phyloP scores from a whole-genome alignment of 164 flowering plant species.

The Vitis riparia region DNA sequence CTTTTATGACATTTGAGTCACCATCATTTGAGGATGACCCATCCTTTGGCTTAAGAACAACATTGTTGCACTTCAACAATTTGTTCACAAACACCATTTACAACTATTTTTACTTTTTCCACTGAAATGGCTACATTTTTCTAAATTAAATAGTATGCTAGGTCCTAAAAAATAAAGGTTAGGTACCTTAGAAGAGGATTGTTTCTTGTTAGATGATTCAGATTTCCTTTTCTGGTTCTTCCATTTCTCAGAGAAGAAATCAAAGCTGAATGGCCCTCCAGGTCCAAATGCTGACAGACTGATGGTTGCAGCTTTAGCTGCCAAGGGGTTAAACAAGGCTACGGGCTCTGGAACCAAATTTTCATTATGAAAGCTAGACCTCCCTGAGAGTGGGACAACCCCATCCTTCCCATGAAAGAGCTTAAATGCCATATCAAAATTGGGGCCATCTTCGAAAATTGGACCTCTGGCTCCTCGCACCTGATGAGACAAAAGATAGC shows the following conservation, averaged over 20 bases:
- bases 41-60: too few relatives aligned
- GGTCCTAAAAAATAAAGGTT: background rate
- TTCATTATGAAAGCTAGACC: constrained; percentile 22
- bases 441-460: constrained; percentile 85
- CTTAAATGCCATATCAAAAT: constrained; percentile 64
- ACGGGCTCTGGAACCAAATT: constrained; percentile 25
- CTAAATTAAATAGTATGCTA: background rate
- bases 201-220: constrained; percentile 34
- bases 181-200: constrained; percentile 44
- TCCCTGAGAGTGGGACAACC: constrained; percentile 63
- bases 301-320: constrained; percentile 69
- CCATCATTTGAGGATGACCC: too few relatives aligned
- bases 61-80: too few relatives aligned
- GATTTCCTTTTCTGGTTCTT: constrained; percentile 53
- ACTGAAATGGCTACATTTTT: too few relatives aligned
- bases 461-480: constrained; percentile 66
- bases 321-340: constrained; percentile 70
- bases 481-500: constrained; percentile 22
- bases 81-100: too few relatives aligned
- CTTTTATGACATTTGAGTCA: too few relatives aligned
- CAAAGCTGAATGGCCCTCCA: constrained; percentile 76
- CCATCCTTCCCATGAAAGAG: constrained; percentile 86
- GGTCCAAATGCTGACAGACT: constrained; percentile 76
- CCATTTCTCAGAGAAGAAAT: constrained; percentile 49
- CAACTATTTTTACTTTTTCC: background rate